A percentile compares a stretch with the other conserved stretches of the same genome.
These are phyloP conservation scores for Aspergillus ochraceoroseus DNA, from an alignment of 2,329 filamentous ascomycete genomes.

Conservation along the genomic window DNA sequence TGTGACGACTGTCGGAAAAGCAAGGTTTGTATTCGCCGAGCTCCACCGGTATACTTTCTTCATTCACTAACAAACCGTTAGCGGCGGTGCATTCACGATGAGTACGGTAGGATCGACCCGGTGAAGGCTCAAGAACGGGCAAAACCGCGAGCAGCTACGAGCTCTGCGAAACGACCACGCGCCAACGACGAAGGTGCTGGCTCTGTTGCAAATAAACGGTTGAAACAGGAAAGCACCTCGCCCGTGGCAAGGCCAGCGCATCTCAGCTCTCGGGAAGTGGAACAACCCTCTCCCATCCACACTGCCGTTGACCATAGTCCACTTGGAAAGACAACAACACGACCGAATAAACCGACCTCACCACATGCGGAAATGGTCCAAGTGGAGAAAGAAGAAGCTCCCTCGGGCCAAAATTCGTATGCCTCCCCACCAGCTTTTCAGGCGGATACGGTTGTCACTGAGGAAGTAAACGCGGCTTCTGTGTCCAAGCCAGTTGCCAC, in stretches of 20 bases:
- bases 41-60: not conserved
- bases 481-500: constrained; percentile 34
- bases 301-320: constrained; percentile 10
- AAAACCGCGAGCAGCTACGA: constrained; percentile 54
- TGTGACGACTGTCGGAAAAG: constrained; percentile 63
- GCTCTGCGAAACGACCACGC: constrained; percentile 52
- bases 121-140: constrained; percentile 59
- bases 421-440: constrained; percentile 39
- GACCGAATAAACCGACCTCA: constrained; percentile 10
- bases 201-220: constrained; percentile 28
- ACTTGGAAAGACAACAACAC: constrained; percentile 1
- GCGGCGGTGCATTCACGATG: constrained; percentile 64
- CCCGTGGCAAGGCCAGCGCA: constrained; percentile 24
- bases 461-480: constrained; percentile 27
- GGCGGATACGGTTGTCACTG: constrained; percentile 30
- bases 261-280: constrained; percentile 20
- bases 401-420: constrained; percentile 30
- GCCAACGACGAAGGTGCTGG: constrained; percentile 40
- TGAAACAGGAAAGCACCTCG: constrained; percentile 35
- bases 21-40: constrained; percentile 49
- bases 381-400: constrained; percentile 20
- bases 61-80: constrained; percentile 31
- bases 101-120: constrained; percentile 60
- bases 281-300: constrained; percentile 17
- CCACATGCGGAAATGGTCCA: constrained; percentile 16